These are phyloP conservation scores for Ottelia alismoides DNA, from an alignment of 106 monocot species.

Conservation along the genomic window DNA sequence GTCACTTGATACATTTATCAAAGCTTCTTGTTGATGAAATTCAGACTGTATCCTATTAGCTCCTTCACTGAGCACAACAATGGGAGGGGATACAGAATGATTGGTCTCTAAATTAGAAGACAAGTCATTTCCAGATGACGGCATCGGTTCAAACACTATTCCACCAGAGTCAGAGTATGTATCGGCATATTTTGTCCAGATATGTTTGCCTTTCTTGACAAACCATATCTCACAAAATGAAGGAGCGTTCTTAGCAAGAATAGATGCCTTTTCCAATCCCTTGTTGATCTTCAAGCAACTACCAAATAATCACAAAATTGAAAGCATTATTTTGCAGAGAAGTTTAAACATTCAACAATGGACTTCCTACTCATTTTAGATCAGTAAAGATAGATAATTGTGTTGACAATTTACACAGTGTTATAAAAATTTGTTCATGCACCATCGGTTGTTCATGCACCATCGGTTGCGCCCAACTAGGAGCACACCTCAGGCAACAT, in stretches of 20 bases:
- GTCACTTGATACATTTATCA: neutral
- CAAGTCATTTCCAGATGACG: neutral
- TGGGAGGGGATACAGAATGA: neutral
- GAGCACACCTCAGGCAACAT: too few species aligned
- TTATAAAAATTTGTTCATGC: too few species aligned
- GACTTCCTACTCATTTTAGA: too few species aligned
- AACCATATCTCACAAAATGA: constrained; percentile 73
- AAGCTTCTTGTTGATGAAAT: neutral
- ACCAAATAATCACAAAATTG: too few species aligned
- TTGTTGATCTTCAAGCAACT: too few species aligned
- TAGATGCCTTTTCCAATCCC: too few species aligned
- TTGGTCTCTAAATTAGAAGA: neutral
- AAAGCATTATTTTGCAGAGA: too few species aligned
- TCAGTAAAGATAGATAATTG: too few species aligned
- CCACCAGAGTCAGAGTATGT: neutral
- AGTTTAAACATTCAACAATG: too few species aligned
- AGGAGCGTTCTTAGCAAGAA: constrained; percentile 62
- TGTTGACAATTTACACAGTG: too few species aligned
- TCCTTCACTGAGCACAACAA: constrained; percentile 3
- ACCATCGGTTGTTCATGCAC: too few species aligned
- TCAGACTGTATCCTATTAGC: neutral
- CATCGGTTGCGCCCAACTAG: too few species aligned
- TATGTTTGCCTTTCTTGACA: constrained; percentile 46
- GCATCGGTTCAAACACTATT: neutral
- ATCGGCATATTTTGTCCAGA: constrained; percentile 49